phyloP scores from a whole-genome alignment of 495 filamentous ascomycete genomes.

The Aspergillus funiculosus region DNA sequence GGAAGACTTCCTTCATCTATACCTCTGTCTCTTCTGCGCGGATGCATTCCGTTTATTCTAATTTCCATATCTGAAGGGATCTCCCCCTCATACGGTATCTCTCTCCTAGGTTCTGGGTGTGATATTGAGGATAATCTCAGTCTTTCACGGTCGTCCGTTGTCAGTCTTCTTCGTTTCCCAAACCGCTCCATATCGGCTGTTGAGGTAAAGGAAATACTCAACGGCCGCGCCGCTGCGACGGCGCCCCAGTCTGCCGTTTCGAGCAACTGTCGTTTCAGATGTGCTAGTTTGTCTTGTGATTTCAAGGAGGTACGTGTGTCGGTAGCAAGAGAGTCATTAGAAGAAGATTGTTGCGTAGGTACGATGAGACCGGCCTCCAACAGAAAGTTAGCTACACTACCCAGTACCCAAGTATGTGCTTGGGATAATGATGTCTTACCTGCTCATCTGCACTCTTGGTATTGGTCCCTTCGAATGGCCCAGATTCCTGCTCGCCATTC shows the following conservation, averaged over 20 bases:
- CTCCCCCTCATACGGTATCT: slow-evolving; percentile 8
- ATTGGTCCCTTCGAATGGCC: no score
- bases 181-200: slow-evolving; percentile 29
- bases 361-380: no score
- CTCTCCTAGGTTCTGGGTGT: neutral
- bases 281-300: slow-evolving; percentile 14
- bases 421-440: neutral
- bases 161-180: slow-evolving; percentile 37
- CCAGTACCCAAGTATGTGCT: neutral
- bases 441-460: neutral
- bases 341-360: neutral
- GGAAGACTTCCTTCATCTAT: neutral
- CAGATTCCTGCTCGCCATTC: no score
- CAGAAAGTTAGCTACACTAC: no score
- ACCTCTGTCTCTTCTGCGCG: neutral
- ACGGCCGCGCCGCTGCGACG: slow-evolving; percentile 28
- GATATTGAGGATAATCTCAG: slow-evolving; percentile 14
- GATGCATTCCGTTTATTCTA: slow-evolving; percentile 24
- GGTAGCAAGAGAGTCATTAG: neutral
- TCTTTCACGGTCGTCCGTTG: slow-evolving; percentile 27
- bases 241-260: slow-evolving; percentile 34
- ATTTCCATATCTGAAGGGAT: slow-evolving; percentile 22
- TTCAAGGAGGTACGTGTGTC: neutral
- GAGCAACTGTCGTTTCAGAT: slow-evolving; percentile 31
- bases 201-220: slow-evolving; percentile 29